A percentile compares a stretch with the other conserved stretches of the same genome.
phyloP scores from a whole-genome alignment of 345 rosid species.

The Lumnitzera racemosa region DNA sequence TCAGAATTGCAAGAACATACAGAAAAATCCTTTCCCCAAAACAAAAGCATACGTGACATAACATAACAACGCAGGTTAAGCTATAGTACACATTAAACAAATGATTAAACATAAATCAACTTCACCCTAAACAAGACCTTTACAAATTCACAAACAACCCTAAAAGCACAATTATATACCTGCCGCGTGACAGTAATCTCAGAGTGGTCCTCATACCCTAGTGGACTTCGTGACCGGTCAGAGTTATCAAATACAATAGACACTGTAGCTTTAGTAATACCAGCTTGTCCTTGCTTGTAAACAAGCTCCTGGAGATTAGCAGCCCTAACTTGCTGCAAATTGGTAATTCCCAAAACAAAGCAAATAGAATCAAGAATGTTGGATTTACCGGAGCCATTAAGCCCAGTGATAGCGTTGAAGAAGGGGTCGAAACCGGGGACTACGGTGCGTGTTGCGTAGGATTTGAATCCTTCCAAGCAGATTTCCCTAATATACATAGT shows the following conservation, averaged over 20 bases:
- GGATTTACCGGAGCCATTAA: slow-evolving; percentile 99
- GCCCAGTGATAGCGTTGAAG: slow-evolving; percentile 94
- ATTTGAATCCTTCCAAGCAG: slow-evolving; percentile 93
- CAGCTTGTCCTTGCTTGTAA: slow-evolving; percentile 99
- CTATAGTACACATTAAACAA: too few species aligned
- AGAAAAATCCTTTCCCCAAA: too few species aligned
- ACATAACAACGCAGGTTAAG: too few species aligned
- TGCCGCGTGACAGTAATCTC: slow-evolving; percentile 94
- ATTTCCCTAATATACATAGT: slow-evolving; percentile 77
- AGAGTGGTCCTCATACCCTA: slow-evolving; percentile 75
- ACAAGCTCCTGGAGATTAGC: slow-evolving; percentile 96
- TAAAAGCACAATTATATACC: slow-evolving; percentile 23
- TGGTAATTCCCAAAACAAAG: slow-evolving; percentile 95
- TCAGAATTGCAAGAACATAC: too few species aligned
- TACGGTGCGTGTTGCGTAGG: slow-evolving; percentile 91
- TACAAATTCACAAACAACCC: background rate
- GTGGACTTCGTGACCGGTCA: slow-evolving; percentile 72
- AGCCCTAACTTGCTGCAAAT: slow-evolving; percentile 97
- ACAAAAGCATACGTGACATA: too few species aligned
- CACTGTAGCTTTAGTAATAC: slow-evolving; percentile 92
- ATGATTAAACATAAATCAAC: too few species aligned
- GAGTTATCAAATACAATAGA: slow-evolving; percentile 84
- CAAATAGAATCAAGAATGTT: slow-evolving; percentile 96
- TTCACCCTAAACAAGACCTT: background rate
- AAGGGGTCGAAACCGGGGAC: slow-evolving; percentile 88